phyloP scores from a whole-genome alignment of 1,284 basidiomycete genomes.

The Exobasidium cylindrosporum region DNA sequence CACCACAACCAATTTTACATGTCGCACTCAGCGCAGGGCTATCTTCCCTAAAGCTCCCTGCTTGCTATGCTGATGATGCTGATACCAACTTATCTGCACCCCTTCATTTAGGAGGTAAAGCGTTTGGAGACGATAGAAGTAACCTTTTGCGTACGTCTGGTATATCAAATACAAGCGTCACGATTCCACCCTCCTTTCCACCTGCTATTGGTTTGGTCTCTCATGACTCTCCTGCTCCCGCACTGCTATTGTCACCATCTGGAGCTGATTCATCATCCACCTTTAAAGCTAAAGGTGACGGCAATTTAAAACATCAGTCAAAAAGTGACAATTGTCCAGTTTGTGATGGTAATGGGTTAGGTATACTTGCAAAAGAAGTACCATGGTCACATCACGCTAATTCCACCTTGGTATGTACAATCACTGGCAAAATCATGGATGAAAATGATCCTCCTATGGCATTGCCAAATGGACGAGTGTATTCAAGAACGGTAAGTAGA shows the following conservation, averaged over 20 bases:
- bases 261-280: neutral
- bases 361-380: conserved; percentile 73
- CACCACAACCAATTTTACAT: conserved; percentile 40
- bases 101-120: conserved; percentile 17
- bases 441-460: conserved; percentile 85
- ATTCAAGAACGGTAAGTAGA: conserved; percentile 80
- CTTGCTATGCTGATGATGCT: conserved; percentile 29
- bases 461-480: conserved; percentile 89
- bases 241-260: neutral
- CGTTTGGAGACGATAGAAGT: conserved; percentile 15
- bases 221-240: neutral
- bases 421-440: conserved; percentile 90
- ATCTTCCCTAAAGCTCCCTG: conserved; percentile 37
- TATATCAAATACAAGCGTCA: neutral
- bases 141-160: conserved; percentile 3
- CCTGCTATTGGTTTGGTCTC: conserved; percentile 6
- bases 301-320: neutral
- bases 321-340: conserved; percentile 17
- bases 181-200: conserved; percentile 11
- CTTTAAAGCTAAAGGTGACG: neutral
- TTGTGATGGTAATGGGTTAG: conserved; percentile 61
- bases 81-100: neutral
- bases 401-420: conserved; percentile 86
- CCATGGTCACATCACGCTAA: conserved; percentile 91
- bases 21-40: conserved; percentile 49